Evolutionary conservation across 768 basidiomycete species (phyloP).

Genomic region (Mycena latifolia): DNA sequence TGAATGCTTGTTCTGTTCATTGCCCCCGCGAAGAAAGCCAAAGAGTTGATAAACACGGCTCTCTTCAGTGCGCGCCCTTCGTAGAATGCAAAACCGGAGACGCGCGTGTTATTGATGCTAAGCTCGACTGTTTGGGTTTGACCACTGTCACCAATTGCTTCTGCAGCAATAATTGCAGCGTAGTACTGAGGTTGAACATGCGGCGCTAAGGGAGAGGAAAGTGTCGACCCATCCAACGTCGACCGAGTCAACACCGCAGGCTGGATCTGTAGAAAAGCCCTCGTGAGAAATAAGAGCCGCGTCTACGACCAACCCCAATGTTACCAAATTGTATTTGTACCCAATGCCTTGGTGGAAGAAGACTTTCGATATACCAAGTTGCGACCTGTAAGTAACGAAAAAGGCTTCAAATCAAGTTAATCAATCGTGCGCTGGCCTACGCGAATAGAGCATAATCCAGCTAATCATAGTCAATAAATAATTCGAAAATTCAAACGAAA

Average conservation of each 20-base stretch:
- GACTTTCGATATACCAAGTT: slow-evolving; percentile 64
- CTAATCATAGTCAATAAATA: not conserved
- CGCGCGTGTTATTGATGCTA: slow-evolving; percentile 54
- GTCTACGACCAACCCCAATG: slow-evolving; percentile 19
- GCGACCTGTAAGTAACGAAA: slow-evolving; percentile 46
- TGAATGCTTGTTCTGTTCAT: slow-evolving; percentile 55
- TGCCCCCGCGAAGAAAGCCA: slow-evolving; percentile 58
- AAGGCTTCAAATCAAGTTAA: not conserved
- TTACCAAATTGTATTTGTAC: slow-evolving; percentile 77
- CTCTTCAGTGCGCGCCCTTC: slow-evolving; percentile 57
- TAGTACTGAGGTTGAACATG: slow-evolving; percentile 79
- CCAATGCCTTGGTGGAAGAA: slow-evolving; percentile 79
- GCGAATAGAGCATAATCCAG: slow-evolving; percentile 76
- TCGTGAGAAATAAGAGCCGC: not conserved
- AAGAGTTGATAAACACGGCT: slow-evolving; percentile 70
- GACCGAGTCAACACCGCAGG: slow-evolving; percentile 70
- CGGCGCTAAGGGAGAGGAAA: slow-evolving; percentile 62
- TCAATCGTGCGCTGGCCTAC: slow-evolving; percentile 31
- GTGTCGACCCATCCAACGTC: slow-evolving; percentile 64
- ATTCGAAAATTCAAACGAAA: not conserved
- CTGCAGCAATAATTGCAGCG: slow-evolving; percentile 69
- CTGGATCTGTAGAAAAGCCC: slow-evolving; percentile 67
- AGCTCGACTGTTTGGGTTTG: slow-evolving; percentile 61
- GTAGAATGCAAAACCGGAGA: slow-evolving; percentile 75
- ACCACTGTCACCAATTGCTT: slow-evolving; percentile 65